Conservation (phyloP, 176 grass and related monocot genomes). For the Poa annua region DNA sequence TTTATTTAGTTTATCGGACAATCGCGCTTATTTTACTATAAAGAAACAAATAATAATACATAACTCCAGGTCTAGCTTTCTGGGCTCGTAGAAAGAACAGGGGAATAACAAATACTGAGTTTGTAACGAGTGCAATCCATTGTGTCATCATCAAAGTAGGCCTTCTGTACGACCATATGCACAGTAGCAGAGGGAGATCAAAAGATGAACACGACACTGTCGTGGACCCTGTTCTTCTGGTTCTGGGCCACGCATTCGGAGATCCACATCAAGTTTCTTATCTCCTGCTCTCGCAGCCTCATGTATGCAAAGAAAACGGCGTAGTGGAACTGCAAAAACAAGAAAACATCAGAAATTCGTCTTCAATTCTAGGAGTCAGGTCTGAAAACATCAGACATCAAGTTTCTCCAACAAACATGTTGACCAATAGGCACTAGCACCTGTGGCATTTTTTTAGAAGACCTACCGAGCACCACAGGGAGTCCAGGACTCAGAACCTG, state of each 20-base stretch:
- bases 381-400: constrained; percentile 27
- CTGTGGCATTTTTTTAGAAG: not conserved
- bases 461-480: not conserved
- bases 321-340: constrained; percentile 83
- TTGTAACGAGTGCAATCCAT: constrained; percentile 34
- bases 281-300: constrained; percentile 91
- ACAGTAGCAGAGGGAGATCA: constrained; percentile 34
- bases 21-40: constrained; percentile 57
- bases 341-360: constrained; percentile 36
- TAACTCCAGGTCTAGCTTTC: constrained; percentile 33
- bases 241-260: constrained; percentile 96
- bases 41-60: constrained; percentile 48
- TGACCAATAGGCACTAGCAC: not conserved
- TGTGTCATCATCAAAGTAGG: constrained; percentile 40
- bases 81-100: constrained; percentile 10
- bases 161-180: constrained; percentile 56
- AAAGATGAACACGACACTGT: constrained; percentile 95
- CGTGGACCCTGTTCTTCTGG: constrained; percentile 88
- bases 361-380: not conserved
- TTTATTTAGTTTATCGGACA: constrained; percentile 44
- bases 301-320: constrained; percentile 96
- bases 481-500: not conserved
- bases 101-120: constrained; percentile 21
- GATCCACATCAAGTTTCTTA: constrained; percentile 99
- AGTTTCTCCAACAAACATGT: not conserved